Percentiles rank a stretch among this genome's conserved stretches.
phyloP scores from a whole-genome alignment of 768 basidiomycete genomes.

The Mycena pura region DNA sequence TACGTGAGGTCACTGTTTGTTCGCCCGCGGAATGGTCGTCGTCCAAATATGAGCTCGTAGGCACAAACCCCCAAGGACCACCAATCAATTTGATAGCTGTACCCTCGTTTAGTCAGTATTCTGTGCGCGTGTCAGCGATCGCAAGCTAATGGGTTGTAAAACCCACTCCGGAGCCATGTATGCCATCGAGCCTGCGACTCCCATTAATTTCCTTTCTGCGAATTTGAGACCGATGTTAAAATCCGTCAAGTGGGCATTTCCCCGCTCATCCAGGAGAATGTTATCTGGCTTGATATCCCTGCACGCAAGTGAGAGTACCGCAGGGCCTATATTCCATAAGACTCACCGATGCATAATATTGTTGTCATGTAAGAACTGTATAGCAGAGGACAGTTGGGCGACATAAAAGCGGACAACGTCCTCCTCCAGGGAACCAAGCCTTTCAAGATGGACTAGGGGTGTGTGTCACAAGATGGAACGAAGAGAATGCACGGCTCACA shows the following conservation, averaged over 20 bases:
- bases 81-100: constrained; percentile 95
- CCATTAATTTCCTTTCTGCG: constrained; percentile 84
- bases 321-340: constrained; percentile 30
- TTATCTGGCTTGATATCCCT: constrained; percentile 99
- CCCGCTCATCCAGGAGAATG: constrained; percentile 92
- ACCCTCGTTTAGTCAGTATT: constrained; percentile 91
- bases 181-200: constrained; percentile 97
- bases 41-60: constrained; percentile 91
- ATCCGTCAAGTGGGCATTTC: constrained; percentile 96
- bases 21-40: constrained; percentile 90
- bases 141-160: not conserved
- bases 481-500: constrained; percentile 58
- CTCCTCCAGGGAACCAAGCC: constrained; percentile 76
- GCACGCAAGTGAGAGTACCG: constrained; percentile 18
- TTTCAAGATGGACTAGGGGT: constrained; percentile 82
- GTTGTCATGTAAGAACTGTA: constrained; percentile 91
- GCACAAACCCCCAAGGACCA: constrained; percentile 96
- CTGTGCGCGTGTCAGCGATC: constrained; percentile 35
- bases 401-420: constrained; percentile 87
- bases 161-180: constrained; percentile 92
- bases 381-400: constrained; percentile 86
- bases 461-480: constrained; percentile 12
- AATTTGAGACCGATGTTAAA: constrained; percentile 99
- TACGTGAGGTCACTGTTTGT: constrained; percentile 93
- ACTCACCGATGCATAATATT: constrained; percentile 94